phyloP scores from a whole-genome alignment of 345 rosid species.

The Ricinus communis region DNA sequence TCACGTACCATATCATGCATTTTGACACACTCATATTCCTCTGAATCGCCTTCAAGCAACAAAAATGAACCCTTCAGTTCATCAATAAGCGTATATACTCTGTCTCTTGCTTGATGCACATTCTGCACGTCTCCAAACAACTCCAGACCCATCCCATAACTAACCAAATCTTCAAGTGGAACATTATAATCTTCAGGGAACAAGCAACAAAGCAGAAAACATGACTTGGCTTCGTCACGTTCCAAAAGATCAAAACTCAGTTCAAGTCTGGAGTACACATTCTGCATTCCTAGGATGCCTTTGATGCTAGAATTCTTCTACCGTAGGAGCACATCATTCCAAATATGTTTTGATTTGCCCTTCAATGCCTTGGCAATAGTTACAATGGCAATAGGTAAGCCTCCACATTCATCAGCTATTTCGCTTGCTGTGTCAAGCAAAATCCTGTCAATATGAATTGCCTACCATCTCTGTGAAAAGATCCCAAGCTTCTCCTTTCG shows the following conservation, averaged over 20 bases:
- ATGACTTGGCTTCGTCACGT: not conserved
- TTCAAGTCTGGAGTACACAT: not conserved
- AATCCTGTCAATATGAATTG: not conserved
- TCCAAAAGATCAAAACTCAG: not conserved
- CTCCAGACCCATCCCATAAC: slow-evolving; percentile 1
- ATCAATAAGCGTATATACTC: not conserved
- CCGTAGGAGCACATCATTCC: not conserved
- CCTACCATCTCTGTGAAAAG: slow-evolving; percentile 2
- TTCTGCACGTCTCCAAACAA: slow-evolving; percentile 5
- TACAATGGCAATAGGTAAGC: slow-evolving; percentile 16
- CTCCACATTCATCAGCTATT: slow-evolving; percentile 5
- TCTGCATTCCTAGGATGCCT: not conserved
- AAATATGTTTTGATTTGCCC: not conserved
- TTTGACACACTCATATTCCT: not conserved
- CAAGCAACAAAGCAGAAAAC: slow-evolving; percentile 15
- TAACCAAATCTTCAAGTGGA: slow-evolving; percentile 7
- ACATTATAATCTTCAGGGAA: slow-evolving; percentile 15
- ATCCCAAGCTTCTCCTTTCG: not conserved
- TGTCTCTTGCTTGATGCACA: not conserved
- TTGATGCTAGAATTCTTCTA: not conserved
- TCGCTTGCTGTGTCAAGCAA: not conserved
- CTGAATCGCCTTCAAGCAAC: not conserved
- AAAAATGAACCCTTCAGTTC: not conserved
- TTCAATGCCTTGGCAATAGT: slow-evolving; percentile 13
- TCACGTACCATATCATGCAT: slow-evolving; percentile 5